phyloP scores from a whole-genome alignment of 1,284 basidiomycete species.

The Sanghuangporus sanghuang region DNA sequence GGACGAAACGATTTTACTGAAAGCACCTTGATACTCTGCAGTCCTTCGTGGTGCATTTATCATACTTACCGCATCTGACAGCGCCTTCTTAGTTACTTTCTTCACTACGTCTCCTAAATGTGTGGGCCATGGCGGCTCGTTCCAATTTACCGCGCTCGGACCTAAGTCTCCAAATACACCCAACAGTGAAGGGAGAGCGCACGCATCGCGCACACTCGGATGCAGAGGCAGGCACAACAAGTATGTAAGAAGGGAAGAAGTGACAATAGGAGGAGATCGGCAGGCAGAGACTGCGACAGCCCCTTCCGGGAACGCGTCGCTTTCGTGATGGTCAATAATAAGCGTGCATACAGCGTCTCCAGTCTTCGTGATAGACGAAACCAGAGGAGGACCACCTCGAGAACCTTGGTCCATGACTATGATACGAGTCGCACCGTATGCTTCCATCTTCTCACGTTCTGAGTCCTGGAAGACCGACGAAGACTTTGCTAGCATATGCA shows the following conservation, averaged over 20 bases:
- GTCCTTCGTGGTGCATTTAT: slow-evolving; percentile 26
- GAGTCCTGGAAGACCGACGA: slow-evolving; percentile 25
- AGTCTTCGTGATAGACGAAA: slow-evolving; percentile 6
- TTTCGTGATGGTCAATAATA: slow-evolving; percentile 30
- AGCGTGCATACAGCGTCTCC: slow-evolving; percentile 22
- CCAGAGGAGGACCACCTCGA: slow-evolving; percentile 25
- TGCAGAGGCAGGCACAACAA: slow-evolving; percentile 25
- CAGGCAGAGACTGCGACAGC: slow-evolving; percentile 26
- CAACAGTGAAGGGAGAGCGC: slow-evolving; percentile 23
- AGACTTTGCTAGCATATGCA: slow-evolving; percentile 29
- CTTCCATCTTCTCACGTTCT: slow-evolving; percentile 24
- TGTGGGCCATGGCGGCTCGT: slow-evolving; percentile 19
- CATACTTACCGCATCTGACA: slow-evolving; percentile 27
- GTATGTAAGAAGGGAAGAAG: slow-evolving; percentile 28
- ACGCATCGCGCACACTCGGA: slow-evolving; percentile 21
- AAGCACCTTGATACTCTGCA: slow-evolving; percentile 17
- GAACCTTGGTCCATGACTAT: slow-evolving; percentile 30
- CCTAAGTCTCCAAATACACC: slow-evolving; percentile 31
- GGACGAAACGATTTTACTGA: background rate
- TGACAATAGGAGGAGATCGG: slow-evolving; percentile 25
- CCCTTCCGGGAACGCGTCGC: slow-evolving; percentile 25
- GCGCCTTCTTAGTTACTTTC: slow-evolving; percentile 27
- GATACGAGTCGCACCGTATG: slow-evolving; percentile 22
- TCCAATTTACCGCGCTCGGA: slow-evolving; percentile 25
- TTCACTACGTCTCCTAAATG: slow-evolving; percentile 28